These are phyloP conservation scores for Erythrophleum ivorense DNA, from an alignment of 331 rosid species.

Conservation along the genomic window DNA sequence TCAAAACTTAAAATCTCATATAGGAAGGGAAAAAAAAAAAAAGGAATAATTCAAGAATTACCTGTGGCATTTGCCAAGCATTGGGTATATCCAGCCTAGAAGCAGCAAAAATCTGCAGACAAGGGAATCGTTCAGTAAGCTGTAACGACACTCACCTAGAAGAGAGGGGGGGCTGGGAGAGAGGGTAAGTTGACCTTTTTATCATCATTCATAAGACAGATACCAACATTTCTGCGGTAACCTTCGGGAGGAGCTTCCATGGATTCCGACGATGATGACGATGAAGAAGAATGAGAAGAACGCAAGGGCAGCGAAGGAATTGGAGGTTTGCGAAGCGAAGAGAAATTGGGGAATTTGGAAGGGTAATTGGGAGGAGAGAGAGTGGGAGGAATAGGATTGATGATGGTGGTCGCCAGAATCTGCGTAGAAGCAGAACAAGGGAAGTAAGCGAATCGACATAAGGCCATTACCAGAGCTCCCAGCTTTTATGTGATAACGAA, in stretches of 20 bases:
- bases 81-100: slow-evolving; percentile 76
- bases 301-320: slow-evolving; percentile 15
- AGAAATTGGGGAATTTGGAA: slow-evolving; percentile 30
- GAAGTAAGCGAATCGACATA: slow-evolving; percentile 50
- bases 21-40: neutral
- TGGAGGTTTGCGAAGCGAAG: slow-evolving; percentile 26
- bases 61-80: slow-evolving; percentile 99
- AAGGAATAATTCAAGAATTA: slow-evolving; percentile 18
- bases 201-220: slow-evolving; percentile 71
- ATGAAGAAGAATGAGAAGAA: slow-evolving; percentile 29
- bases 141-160: neutral
- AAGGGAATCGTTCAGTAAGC: neutral
- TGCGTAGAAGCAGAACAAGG: slow-evolving; percentile 10
- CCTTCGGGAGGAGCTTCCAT: slow-evolving; percentile 92
- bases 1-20: neutral
- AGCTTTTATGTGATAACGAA: neutral
- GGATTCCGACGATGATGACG: slow-evolving; percentile 35
- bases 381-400: slow-evolving; percentile 11
- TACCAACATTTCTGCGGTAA: slow-evolving; percentile 79
- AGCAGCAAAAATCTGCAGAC: slow-evolving; percentile 73
- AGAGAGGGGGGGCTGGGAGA: slow-evolving; percentile 3
- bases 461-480: slow-evolving; percentile 55
- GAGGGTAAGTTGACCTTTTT: slow-evolving; percentile 55
- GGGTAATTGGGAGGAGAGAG: slow-evolving; percentile 43
- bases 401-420: neutral